Conservation (phyloP, 2,329 filamentous ascomycete species). For the Xylaria sp. region DNA sequence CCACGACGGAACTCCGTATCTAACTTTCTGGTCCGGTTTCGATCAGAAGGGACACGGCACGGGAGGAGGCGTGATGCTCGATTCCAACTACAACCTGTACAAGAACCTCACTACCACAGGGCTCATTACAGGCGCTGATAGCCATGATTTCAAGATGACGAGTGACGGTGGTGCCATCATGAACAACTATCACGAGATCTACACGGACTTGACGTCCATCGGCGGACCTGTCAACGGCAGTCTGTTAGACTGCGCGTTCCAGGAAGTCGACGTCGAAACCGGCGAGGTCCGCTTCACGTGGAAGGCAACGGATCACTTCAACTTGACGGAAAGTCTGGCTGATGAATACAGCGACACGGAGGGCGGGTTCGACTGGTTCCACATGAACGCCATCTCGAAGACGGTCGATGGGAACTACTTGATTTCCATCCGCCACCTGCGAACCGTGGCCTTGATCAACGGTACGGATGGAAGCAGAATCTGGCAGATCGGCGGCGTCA, state of each 20-base stretch:
- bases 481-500: constrained; percentile 54
- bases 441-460: constrained; percentile 49
- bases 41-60: constrained; percentile 44
- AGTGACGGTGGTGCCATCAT: constrained; percentile 55
- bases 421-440: constrained; percentile 52
- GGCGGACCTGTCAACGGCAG: constrained; percentile 49
- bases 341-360: constrained; percentile 19
- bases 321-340: constrained; percentile 37
- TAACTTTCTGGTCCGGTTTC: constrained; percentile 54
- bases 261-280: constrained; percentile 54
- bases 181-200: constrained; percentile 54
- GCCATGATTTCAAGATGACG: constrained; percentile 59
- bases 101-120: constrained; percentile 54
- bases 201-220: constrained; percentile 48
- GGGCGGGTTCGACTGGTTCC: constrained; percentile 53
- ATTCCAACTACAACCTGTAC: constrained; percentile 52
- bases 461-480: constrained; percentile 50
- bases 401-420: constrained; percentile 53
- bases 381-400: constrained; percentile 55
- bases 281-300: constrained; percentile 54
- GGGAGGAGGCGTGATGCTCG: constrained; percentile 48
- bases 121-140: constrained; percentile 52
- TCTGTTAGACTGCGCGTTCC: constrained; percentile 54
- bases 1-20: constrained; percentile 49
- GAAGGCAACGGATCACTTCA: constrained; percentile 50